These are phyloP conservation scores for Chrysoporthe puriensis DNA, from an alignment of 2,329 filamentous ascomycete genomes.

Conservation along the genomic window DNA sequence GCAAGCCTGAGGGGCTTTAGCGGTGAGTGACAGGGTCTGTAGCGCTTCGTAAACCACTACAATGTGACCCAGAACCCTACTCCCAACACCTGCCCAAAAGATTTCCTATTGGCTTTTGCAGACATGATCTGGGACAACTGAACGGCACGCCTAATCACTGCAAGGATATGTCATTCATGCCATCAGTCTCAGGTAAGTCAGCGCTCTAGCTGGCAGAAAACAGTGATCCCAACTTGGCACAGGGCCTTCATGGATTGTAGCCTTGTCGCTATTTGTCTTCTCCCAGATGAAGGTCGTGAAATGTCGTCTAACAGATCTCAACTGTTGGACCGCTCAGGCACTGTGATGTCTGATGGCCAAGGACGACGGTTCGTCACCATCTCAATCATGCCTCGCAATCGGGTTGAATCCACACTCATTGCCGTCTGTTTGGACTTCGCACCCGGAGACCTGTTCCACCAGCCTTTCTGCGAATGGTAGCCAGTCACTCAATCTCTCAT, in stretches of 20 bases:
- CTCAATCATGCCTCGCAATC: neutral
- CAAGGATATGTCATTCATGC: neutral
- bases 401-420: neutral
- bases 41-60: neutral
- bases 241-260: neutral
- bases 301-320: too few species aligned
- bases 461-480: neutral
- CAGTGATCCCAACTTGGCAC: neutral
- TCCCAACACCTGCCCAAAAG: neutral
- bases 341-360: neutral
- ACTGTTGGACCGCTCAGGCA: neutral
- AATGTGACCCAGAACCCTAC: neutral
- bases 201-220: neutral
- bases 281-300: neutral
- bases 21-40: neutral
- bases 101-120: neutral
- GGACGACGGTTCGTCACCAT: neutral
- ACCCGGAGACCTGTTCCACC: neutral
- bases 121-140: neutral
- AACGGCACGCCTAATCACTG: neutral
- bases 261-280: neutral
- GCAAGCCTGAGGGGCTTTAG: neutral
- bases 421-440: neutral
- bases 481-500: neutral
- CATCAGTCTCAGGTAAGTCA: neutral